These are phyloP conservation scores for Aspergillus bridgeri DNA, from an alignment of 495 filamentous ascomycete genomes.

Conservation along the genomic window DNA sequence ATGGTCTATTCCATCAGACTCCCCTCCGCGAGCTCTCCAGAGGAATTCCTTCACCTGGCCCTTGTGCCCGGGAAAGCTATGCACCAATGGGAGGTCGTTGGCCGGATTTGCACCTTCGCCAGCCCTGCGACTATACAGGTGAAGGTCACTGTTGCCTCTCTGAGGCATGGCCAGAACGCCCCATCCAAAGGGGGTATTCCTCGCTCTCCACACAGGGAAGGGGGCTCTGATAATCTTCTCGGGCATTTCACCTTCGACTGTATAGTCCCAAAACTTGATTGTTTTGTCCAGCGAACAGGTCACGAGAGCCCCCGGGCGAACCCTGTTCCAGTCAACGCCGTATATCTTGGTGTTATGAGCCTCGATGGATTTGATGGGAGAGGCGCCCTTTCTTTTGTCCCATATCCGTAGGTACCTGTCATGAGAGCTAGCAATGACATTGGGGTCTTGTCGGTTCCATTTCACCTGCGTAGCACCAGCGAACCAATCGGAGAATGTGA, in stretches of 20 bases:
- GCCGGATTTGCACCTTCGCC: slow-evolving; percentile 42
- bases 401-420: slow-evolving; percentile 83
- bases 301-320: slow-evolving; percentile 62
- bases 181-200: slow-evolving; percentile 90
- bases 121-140: slow-evolving; percentile 74
- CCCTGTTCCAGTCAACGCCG: slow-evolving; percentile 90
- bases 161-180: slow-evolving; percentile 91
- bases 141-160: slow-evolving; percentile 76
- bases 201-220: slow-evolving; percentile 87
- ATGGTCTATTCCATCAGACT: slow-evolving; percentile 72
- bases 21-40: slow-evolving; percentile 75
- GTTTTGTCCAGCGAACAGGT: slow-evolving; percentile 91
- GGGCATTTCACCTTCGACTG: slow-evolving; percentile 55
- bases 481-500: slow-evolving; percentile 90
- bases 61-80: slow-evolving; percentile 76
- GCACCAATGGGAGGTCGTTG: slow-evolving; percentile 53
- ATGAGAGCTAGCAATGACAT: slow-evolving; percentile 87
- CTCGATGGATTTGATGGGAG: slow-evolving; percentile 75
- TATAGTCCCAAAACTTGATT: slow-evolving; percentile 93
- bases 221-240: slow-evolving; percentile 73
- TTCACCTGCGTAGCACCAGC: slow-evolving; percentile 95
- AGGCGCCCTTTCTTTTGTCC: slow-evolving; percentile 80
- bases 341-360: slow-evolving; percentile 97
- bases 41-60: slow-evolving; percentile 91
- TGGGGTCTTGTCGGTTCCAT: slow-evolving; percentile 81